Percentiles rank a stretch among this genome's conserved stretches.
phyloP scores from a whole-genome alignment of 2,329 filamentous ascomycete species.

The Aspergillus costaricaensis region DNA sequence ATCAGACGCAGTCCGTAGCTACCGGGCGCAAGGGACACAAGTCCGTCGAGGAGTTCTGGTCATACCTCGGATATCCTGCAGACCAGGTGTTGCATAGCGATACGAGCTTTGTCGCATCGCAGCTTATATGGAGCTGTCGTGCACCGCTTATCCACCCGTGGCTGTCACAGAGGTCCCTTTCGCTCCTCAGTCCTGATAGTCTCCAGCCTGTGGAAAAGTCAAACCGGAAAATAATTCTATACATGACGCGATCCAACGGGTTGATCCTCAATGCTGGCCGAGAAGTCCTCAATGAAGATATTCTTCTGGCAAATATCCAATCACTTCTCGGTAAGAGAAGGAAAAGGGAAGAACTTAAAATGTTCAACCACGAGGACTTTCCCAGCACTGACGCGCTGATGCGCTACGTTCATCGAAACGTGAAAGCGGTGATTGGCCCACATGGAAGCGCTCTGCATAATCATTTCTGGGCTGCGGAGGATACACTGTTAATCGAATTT shows the following conservation, averaged over 20 bases:
- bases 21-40: neutral
- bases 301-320: neutral
- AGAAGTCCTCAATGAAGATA: neutral
- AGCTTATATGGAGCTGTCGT: neutral
- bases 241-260: neutral
- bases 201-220: neutral
- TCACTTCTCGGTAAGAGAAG: neutral
- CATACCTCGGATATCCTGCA: neutral
- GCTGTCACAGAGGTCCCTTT: neutral
- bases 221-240: neutral
- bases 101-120: neutral
- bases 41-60: neutral
- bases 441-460: neutral
- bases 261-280: neutral
- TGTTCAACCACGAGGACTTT: neutral
- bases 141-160: neutral
- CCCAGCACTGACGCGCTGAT: neutral
- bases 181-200: neutral
- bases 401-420: neutral
- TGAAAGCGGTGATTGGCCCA: neutral
- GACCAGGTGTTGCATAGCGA: neutral
- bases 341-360: neutral
- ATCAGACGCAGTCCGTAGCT: neutral
- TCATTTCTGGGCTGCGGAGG: neutral
- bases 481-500: neutral